Conservation (phyloP, 1,284 basidiomycete species). For the Athelia sp. region DNA sequence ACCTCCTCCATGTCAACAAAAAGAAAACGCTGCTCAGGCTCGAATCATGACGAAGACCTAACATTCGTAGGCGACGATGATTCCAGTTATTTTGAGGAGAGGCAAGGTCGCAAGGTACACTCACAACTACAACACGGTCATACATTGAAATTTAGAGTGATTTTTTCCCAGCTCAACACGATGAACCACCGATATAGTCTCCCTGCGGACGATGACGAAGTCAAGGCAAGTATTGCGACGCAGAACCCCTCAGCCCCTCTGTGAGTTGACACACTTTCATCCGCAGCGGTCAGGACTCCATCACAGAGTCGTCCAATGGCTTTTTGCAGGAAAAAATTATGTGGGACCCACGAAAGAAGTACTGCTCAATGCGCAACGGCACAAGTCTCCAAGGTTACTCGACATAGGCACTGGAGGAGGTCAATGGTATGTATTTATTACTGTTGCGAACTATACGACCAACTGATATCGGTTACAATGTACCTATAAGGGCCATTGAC, state of each 20-base stretch:
- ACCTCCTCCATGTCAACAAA: too few relatives aligned
- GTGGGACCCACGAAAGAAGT: constrained; percentile 57
- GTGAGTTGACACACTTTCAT: constrained; percentile 4
- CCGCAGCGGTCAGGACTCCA: constrained; percentile 53
- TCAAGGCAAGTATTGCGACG: constrained; percentile 35
- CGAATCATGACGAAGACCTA: too few relatives aligned
- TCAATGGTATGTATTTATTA: constrained; percentile 37
- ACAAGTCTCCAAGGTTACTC: constrained; percentile 38
- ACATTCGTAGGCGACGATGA: too few relatives aligned
- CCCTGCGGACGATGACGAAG: constrained; percentile 57
- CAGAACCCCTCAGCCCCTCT: constrained; percentile 7
- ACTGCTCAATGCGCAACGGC: constrained; percentile 26
- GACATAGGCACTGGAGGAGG: constrained; percentile 66
- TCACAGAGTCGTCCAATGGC: constrained; percentile 59
- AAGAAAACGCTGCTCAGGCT: too few relatives aligned
- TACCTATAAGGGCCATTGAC: constrained; percentile 9
- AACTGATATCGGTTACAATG: constrained; percentile 2
- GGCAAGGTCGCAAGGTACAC: too few relatives aligned
- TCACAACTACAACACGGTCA: too few relatives aligned
- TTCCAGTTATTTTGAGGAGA: too few relatives aligned
- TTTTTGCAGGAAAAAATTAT: constrained; percentile 58
- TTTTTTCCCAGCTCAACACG: too few relatives aligned
- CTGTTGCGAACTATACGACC: not conserved
- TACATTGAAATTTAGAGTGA: too few relatives aligned
- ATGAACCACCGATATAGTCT: constrained; percentile 51